Evolutionary conservation across 2,329 filamentous ascomycete species (phyloP).

Genomic region (Colletotrichum higginsianum): DNA sequence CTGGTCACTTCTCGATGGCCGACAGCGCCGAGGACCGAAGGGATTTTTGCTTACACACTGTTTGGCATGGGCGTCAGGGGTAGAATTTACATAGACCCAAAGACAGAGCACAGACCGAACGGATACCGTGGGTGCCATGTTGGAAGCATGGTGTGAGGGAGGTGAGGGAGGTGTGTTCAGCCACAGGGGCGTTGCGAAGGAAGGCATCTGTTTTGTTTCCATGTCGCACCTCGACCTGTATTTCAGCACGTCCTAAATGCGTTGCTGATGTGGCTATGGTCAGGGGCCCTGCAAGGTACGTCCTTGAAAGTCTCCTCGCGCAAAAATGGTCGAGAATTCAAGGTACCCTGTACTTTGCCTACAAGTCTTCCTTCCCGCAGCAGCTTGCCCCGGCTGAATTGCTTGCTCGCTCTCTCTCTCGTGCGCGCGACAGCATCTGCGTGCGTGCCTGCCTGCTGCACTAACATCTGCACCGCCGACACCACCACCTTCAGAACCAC

Average conservation of each 20-base stretch:
- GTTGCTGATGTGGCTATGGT: not conserved
- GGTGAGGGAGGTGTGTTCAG: constrained; percentile 1
- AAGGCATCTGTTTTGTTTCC: constrained; percentile 8
- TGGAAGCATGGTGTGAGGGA: not conserved
- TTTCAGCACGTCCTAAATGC: not conserved
- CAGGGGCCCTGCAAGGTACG: constrained; percentile 11
- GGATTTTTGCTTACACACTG: not conserved
- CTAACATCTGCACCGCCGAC: constrained; percentile 21
- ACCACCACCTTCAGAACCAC: constrained; percentile 24
- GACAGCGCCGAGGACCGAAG: constrained; percentile 23
- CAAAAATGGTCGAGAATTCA: constrained; percentile 4
- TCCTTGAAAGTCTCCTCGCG: constrained; percentile 10
- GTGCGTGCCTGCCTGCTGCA: constrained; percentile 19
- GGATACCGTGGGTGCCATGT: not conserved
- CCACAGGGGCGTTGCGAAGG: constrained; percentile 5
- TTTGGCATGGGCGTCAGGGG: constrained; percentile 2
- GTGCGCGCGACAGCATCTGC: constrained; percentile 28
- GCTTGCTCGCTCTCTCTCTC: not conserved
- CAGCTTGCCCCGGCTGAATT: not conserved
- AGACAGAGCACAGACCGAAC: not conserved
- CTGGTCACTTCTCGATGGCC: constrained; percentile 25
- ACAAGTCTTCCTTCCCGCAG: constrained; percentile 5
- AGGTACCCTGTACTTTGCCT: constrained; percentile 7
- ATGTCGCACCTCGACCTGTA: not conserved
- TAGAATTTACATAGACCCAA: not conserved